Base-by-base conservation (phyloP, 768 basidiomycete genomes). In the Lactarius indigo region DNA sequence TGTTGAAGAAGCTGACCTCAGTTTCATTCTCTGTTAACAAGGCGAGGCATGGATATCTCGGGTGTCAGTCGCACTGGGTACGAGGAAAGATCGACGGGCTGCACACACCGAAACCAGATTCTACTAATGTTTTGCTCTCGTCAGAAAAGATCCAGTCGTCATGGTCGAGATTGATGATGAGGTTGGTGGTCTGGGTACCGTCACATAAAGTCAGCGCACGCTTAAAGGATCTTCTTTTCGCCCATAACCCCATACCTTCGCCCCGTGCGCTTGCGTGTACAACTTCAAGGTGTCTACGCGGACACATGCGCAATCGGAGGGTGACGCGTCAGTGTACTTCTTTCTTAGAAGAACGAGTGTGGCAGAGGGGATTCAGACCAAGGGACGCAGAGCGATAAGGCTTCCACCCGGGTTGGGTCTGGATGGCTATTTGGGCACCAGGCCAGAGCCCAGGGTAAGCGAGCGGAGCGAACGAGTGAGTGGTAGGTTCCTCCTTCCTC, bases 161-260 rank as follows among this genome's bases (percentile, higher is more conserved):
- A 73, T 96, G 85, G 73, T 97, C 94, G 64, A 98, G 84, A 76
- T 99, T 99, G 74, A 99, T 98, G 77, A 99, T 98, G 33, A 99
- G 82, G 78, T 99, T 98, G 37, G 91, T 91, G 1, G 96, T 96
- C 96, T 98, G 72, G 30, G 31, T 28, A 31, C 8, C 42, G n/a
- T 12, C 54, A 37, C 50, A 33, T 5, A 18, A n/a, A 50, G 33
- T 63, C 54, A 59, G 57, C 59, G 44, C 30, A 39, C 17, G 39
- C 20, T 44, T 31, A 28, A 42, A 30, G 26, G n/a, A 15, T 39
- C 37, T 39, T 39, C 37, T 39, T 23, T 42, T 57, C 26, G 47
- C 37, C 28, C 35, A 31, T 33, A 13, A 30, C 39, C 63, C 37
- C 31, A 23, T 60, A 91, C 96, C 85, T 99, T 99, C 62, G 94